Evolutionary conservation across 257 asterid species (phyloP), one percentile per base, ranked within the genome.

Genomic region (Nicotiana attenuata): DNA sequence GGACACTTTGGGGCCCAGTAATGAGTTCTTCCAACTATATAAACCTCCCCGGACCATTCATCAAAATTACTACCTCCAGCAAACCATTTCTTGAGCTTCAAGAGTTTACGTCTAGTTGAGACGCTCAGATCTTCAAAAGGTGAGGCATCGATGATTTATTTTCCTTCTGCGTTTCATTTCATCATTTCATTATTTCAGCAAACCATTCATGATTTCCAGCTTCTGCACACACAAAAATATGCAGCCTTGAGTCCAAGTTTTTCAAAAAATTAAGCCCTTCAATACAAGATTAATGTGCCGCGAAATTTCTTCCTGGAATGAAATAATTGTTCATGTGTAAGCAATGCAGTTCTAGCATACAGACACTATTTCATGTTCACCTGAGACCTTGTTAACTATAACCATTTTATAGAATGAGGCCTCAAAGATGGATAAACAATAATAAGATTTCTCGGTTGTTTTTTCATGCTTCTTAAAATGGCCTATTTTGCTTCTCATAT

Each of bases 1-100:
- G 28, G 82, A 3, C 65, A 45, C 64, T 47, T 35, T 38, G 86
- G 92, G 80, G n/a, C 92, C 97, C 91, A 87, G 77, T n/a, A 56
- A 35, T 67, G 69, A 60, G 76, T 67, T 16, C 53, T 84, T 53
- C 31, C 80, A 78, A 83, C 84, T 92, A 92, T 92, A 90, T 85
- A 92, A 80, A 67, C 89, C 88, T 69, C 76, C 83, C 63, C 85
- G 77, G 14, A 82, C 83, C 90, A 85, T 84, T 80, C 85, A 76
- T 78, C 82, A 81, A 86, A 80, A 50, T 82, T 94, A 86, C 82
- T 85, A 85, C 65, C 81, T 78, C 35, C 78, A 68, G 64, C 85
- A 76, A 80, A 77, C 73, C 79, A 75, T 50, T 50, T 8, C 38
- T 73, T 24, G 24, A 75, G 79, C 45, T 47, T 50, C 79, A 75